Evolutionary conservation across 73 alveolate species (phyloP).

Genomic region (Paramecium bursaria): DNA sequence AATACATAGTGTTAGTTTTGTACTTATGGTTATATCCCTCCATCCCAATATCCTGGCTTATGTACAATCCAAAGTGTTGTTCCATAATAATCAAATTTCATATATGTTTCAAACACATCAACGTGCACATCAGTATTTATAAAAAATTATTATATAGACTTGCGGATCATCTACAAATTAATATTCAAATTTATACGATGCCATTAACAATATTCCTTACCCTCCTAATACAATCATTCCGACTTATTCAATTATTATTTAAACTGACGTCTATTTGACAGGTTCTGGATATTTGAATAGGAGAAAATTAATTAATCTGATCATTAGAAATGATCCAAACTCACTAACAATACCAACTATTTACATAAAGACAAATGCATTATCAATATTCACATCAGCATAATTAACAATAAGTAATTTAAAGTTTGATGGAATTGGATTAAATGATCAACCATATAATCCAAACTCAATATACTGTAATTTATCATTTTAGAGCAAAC

Average conservation of each 20-base stretch:
- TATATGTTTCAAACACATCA: background rate
- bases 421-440: background rate
- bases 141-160: too few relatives aligned
- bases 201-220: background rate
- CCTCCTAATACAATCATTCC: background rate
- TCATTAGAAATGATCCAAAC: background rate
- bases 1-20: too few relatives aligned
- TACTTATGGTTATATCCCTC: too few relatives aligned
- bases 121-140: background rate
- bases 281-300: background rate
- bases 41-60: too few relatives aligned
- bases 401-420: background rate
- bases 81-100: too few relatives aligned
- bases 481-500: background rate
- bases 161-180: background rate
- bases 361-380: background rate
- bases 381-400: background rate
- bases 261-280: background rate
- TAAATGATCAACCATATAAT: background rate
- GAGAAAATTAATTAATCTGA: background rate
- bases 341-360: background rate
- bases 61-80: too few relatives aligned
- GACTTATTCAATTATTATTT: background rate
- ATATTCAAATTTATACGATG: background rate
- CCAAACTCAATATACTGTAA: background rate